A percentile compares a stretch with the other conserved stretches of the same genome.
phyloP scores from a whole-genome alignment of 257 asterid genomes.

The Penstemon eatonii region DNA sequence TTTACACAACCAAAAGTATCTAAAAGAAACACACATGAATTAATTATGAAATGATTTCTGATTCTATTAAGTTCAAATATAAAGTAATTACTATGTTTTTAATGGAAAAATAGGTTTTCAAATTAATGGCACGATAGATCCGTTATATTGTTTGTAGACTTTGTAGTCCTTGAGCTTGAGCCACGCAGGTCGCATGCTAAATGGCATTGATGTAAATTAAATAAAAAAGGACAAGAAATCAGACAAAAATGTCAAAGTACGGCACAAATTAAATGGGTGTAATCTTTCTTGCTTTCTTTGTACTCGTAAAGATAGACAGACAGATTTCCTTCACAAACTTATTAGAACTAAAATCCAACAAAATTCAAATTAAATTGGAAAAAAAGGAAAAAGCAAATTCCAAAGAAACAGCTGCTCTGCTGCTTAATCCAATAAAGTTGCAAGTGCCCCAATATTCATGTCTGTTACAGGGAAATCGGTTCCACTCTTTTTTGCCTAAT shows the following conservation, averaged over 20 bases:
- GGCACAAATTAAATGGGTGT: neutral
- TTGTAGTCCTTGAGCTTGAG: neutral
- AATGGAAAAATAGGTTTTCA: neutral
- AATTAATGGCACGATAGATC: conserved; percentile 4
- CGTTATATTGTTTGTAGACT: neutral
- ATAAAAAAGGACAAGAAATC: conserved; percentile 11
- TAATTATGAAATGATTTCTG: neutral
- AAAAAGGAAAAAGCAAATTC: neutral
- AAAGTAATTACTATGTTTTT: no score
- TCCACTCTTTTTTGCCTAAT: conserved; percentile 24
- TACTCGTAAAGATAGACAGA: no score
- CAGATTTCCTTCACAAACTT: no score
- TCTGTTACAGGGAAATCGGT: conserved; percentile 8
- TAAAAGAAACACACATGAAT: neutral
- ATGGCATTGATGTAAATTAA: conserved; percentile 25
- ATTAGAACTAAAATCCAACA: no score
- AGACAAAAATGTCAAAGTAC: neutral
- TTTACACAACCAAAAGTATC: no score
- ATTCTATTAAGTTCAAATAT: no score
- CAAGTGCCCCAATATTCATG: no score
- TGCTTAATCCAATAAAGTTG: no score
- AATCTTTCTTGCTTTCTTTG: no score
- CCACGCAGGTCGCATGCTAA: conserved; percentile 20
- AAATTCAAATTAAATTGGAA: no score
- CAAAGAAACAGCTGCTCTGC: conserved; percentile 9